Base-by-base conservation (phyloP, 2,329 filamentous ascomycete genomes). In the Colletotrichum sp. region DNA sequence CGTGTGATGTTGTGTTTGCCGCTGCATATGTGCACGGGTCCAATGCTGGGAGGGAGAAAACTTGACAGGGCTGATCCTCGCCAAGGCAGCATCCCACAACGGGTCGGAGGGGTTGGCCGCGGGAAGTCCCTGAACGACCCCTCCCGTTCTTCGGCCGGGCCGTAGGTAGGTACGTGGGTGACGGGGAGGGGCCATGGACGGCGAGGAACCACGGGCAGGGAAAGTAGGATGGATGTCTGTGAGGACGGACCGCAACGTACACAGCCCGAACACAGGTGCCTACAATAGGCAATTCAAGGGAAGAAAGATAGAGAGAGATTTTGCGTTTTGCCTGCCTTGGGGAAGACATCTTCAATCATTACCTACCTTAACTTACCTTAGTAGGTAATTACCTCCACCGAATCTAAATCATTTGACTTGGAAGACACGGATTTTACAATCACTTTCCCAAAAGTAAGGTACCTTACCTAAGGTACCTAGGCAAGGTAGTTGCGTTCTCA, bases 61-160 rank as follows among this genome's bases (percentile, higher is more conserved):
- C 36, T 63, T 27, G n/a, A 36, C 67, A 69, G 67, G 67, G 67
- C 67, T n/a, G 25, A 69, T 69, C 67, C 67, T 69, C 67, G 67
- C 67, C 55, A 48, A 69, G 68, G 68, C 36, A 63, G 34, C 36
- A 70, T 70, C 68, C 57, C 57, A 61, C 67, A 19, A 63, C 59
- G 68, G 60, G 15, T 71, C 68, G 68, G 68, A 71, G 59, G 68
- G 68, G 68, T 71, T 71, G 19, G 44, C 59, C 39, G 68, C 60
- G 68, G 68, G 44, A 36, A 65, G 68, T 71, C 68, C 68, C 68
- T 71, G 39, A 39, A 71, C 28, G 68, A 71, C 60, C 68, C 68
- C 68, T 71, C 68, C 60, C 60, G 68, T 71, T 65, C 68, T 55
- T 71, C 60, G 59, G 39, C n/a, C 60, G 68, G 57, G 27, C 57